These are phyloP conservation scores for Populus trichocarpa DNA, from an alignment of 441 rosid genomes.

Conservation along the genomic window DNA sequence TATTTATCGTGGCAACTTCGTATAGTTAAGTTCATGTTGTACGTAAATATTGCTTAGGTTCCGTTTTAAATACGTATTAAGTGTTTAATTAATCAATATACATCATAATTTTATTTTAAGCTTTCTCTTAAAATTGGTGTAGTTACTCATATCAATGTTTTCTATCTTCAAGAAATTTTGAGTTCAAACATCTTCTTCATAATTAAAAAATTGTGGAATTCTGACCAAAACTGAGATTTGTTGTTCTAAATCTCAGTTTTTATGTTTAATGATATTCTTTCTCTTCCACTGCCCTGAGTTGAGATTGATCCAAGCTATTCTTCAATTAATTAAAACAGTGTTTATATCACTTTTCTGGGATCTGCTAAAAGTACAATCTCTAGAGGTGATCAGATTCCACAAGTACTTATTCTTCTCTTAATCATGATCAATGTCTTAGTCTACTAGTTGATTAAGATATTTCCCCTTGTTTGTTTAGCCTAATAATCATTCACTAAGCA, in stretches of 20 bases:
- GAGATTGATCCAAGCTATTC: conserved; percentile 23
- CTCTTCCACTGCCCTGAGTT: conserved; percentile 19
- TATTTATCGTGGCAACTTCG: too few relatives aligned
- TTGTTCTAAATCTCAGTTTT: neutral
- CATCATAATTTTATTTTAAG: too few relatives aligned
- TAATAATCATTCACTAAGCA: neutral
- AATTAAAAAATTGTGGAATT: neutral
- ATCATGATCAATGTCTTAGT: neutral
- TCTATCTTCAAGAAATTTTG: too few relatives aligned
- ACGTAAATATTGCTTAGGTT: too few relatives aligned
- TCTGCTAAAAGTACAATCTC: neutral
- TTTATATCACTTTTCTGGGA: neutral
- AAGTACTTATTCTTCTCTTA: conserved; percentile 21
- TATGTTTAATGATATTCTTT: conserved; percentile 12
- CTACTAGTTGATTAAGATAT: too few relatives aligned
- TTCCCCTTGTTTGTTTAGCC: neutral
- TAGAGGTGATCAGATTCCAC: conserved; percentile 24
- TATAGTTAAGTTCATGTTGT: too few relatives aligned
- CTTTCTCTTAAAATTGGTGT: too few relatives aligned
- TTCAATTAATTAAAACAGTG: neutral
- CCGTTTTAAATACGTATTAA: too few relatives aligned
- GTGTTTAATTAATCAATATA: too few relatives aligned
- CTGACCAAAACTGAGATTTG: neutral
- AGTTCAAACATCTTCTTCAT: too few relatives aligned
- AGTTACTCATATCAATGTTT: too few relatives aligned